These are phyloP conservation scores for Mucor indicus DNA, from an alignment of 371 early-diverging fungal genomes.

Conservation along the genomic window DNA sequence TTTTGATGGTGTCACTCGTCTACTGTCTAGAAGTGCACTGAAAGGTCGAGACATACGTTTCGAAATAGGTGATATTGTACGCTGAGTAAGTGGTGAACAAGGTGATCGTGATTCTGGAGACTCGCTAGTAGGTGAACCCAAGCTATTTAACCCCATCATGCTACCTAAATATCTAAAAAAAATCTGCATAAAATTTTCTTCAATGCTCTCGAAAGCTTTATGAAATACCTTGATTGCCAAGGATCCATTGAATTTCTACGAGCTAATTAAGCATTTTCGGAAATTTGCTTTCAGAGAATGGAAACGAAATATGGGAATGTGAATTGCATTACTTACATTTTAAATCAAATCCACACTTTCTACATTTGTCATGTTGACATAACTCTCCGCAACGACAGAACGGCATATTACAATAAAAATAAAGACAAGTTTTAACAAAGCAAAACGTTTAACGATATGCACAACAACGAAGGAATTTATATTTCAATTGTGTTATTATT, in stretches of 20 bases:
- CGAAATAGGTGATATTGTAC: no score
- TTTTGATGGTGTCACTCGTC: background rate
- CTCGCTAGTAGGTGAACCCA: no score
- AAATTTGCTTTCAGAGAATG: background rate
- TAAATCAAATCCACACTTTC: slow-evolving; percentile 24
- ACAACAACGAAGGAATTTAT: background rate
- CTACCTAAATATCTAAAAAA: slow-evolving; percentile 8
- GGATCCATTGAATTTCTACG: slow-evolving; percentile 5
- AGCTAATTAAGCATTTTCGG: background rate
- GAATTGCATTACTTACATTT: slow-evolving; percentile 8
- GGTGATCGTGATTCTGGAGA: no score
- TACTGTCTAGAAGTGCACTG: slow-evolving; percentile 4
- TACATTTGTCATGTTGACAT: slow-evolving; percentile 23
- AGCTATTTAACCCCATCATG: slow-evolving; percentile 8
- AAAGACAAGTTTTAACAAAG: background rate
- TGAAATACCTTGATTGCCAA: slow-evolving; percentile 17
- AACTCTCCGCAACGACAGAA: slow-evolving; percentile 45
- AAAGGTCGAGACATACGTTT: no score
- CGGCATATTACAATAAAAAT: slow-evolving; percentile 21
- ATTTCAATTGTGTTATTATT: no score
- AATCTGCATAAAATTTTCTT: no score
- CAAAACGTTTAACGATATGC: background rate
- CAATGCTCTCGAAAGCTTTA: background rate
- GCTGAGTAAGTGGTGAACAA: no score
- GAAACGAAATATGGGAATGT: no score